phyloP scores from a whole-genome alignment of 352 stramenopile species.

The Phytophthora fragariaefolia region DNA sequence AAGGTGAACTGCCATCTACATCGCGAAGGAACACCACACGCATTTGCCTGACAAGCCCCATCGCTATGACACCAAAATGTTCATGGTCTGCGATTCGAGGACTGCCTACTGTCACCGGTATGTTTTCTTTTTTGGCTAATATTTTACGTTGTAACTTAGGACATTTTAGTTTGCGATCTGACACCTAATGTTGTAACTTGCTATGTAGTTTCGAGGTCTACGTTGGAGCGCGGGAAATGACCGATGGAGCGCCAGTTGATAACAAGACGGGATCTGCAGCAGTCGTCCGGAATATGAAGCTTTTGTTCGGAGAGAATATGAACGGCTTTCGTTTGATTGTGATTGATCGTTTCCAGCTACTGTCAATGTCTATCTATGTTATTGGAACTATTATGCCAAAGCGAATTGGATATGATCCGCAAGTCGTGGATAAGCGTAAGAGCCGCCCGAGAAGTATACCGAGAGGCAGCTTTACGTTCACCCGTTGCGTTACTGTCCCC shows the following conservation, averaged over 20 bases:
- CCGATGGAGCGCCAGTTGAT: constrained; percentile 1
- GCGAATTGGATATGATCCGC: constrained; percentile 9
- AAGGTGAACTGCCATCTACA: constrained; percentile 32
- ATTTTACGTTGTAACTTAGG: constrained; percentile 20
- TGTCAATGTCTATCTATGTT: constrained; percentile 37
- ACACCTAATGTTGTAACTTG: constrained; percentile 16
- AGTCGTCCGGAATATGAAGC: constrained; percentile 20
- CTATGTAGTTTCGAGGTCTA: constrained; percentile 16
- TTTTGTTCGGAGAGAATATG: constrained; percentile 1
- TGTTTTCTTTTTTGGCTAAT: background rate
- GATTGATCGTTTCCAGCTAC: constrained; percentile 34
- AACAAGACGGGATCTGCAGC: constrained; percentile 14
- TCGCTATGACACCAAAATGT: constrained; percentile 26
- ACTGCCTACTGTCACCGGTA: constrained; percentile 7
- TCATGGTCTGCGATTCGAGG: constrained; percentile 22
- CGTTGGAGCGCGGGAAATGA: background rate
- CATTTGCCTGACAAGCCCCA: constrained; percentile 33
- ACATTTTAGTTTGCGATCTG: too few relatives aligned
- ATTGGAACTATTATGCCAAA: constrained; percentile 34
- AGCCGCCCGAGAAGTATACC: constrained; percentile 11
- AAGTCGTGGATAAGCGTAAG: constrained; percentile 11
- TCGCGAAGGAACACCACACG: constrained; percentile 32
- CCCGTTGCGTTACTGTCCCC: constrained; percentile 4
- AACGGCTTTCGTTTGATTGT: constrained; percentile 15
- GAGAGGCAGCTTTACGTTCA: constrained; percentile 30